Evolutionary conservation across 2,329 filamentous ascomycete genomes (phyloP).

Genomic region (Penicillium sp.): DNA sequence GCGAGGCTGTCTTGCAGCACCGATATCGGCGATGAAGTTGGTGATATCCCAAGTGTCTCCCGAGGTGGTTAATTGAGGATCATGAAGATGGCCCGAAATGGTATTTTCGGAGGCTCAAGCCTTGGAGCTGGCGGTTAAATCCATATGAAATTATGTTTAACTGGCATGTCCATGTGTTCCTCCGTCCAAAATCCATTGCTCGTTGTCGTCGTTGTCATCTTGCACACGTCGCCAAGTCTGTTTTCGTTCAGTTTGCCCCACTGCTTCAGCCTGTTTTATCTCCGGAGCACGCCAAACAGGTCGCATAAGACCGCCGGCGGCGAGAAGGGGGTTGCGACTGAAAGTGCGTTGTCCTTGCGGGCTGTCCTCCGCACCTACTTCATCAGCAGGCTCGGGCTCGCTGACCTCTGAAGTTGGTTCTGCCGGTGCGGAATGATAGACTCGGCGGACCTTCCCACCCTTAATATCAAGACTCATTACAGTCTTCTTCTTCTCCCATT

Average conservation of each 20-base stretch:
- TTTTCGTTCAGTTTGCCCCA: constrained; percentile 32
- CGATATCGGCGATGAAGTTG: background rate
- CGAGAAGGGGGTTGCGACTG: constrained; percentile 45
- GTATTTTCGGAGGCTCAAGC: background rate
- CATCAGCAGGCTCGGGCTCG: constrained; percentile 16
- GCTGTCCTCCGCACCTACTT: constrained; percentile 10
- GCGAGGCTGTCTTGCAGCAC: background rate
- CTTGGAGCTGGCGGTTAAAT: background rate
- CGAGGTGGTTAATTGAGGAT: background rate
- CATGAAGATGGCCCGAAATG: background rate
- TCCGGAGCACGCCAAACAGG: constrained; percentile 45
- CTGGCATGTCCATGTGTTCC: constrained; percentile 38
- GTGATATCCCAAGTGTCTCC: background rate
- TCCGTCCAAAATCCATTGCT: constrained; percentile 48
- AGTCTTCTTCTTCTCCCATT: constrained; percentile 83
- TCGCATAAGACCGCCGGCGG: constrained; percentile 43
- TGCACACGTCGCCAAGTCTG: constrained; percentile 49
- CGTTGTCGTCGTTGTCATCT: constrained; percentile 48
- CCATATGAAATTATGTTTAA: background rate
- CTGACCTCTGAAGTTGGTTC: constrained; percentile 20
- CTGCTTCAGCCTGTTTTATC: constrained; percentile 22
- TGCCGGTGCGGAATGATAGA: constrained; percentile 36
- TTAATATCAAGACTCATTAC: constrained; percentile 82
- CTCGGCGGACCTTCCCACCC: constrained; percentile 69
- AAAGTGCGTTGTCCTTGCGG: constrained; percentile 35